Percentiles rank a stretch among this genome's conserved stretches.
Evolutionary conservation across 371 early-diverging fungal genomes (phyloP).

Genomic region (Lichtheimia corymbifera): DNA sequence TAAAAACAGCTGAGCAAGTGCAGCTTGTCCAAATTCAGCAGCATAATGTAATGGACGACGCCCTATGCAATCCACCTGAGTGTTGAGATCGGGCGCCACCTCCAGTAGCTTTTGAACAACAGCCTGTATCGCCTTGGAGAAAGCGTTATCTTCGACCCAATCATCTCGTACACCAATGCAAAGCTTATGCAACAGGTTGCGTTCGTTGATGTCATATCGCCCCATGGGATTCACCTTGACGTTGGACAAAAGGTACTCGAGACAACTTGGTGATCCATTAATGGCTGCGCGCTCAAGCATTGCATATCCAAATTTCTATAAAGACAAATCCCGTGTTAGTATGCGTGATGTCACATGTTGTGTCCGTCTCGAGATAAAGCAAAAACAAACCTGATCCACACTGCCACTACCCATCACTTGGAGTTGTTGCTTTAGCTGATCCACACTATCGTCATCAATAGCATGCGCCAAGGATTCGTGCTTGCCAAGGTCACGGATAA

Average conservation of each 20-base stretch:
- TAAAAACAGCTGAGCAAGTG: conserved; percentile 46
- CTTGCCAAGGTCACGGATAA: too few relatives aligned
- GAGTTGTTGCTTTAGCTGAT: neutral
- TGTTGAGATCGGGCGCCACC: conserved; percentile 22
- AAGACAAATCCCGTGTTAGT: neutral
- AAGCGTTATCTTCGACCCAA: neutral
- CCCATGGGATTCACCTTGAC: conserved; percentile 36
- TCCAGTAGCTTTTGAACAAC: conserved; percentile 19
- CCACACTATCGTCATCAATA: conserved; percentile 16
- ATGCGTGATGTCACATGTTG: neutral
- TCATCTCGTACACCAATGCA: conserved; percentile 48
- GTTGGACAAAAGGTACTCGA: conserved; percentile 43
- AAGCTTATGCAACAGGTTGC: conserved; percentile 64
- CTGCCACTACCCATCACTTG: neutral
- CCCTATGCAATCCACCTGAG: conserved; percentile 60
- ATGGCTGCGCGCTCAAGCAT: conserved; percentile 59
- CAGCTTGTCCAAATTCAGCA: conserved; percentile 54
- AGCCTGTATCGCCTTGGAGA: neutral
- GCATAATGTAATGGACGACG: conserved; percentile 74
- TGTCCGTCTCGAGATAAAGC: neutral
- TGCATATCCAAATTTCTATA: conserved; percentile 23
- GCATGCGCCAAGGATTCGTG: neutral
- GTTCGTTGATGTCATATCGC: conserved; percentile 63
- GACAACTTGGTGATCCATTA: conserved; percentile 44
- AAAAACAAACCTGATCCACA: neutral